Evolutionary conservation across 352 stramenopile genomes (phyloP).

Genomic region (Phytopythium vexans): DNA sequence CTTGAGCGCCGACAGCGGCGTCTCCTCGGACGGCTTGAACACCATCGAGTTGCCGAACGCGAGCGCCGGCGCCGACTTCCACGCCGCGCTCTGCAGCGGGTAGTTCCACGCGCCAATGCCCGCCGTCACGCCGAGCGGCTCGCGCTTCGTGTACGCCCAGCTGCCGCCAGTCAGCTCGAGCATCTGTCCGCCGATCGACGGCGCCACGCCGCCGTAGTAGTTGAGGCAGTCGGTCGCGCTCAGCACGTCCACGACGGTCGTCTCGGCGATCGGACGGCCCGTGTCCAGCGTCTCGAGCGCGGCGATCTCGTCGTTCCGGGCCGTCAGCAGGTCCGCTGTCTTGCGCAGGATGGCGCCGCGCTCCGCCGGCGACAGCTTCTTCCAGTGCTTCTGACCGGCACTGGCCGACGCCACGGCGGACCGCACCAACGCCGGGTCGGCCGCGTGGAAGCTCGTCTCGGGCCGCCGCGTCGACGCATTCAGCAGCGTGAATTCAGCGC

Average conservation of each 20-base stretch:
- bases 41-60: slow-evolving; percentile 90
- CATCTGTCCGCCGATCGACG: slow-evolving; percentile 67
- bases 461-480: slow-evolving; percentile 47
- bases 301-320: slow-evolving; percentile 61
- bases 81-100: slow-evolving; percentile 71
- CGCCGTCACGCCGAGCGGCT: slow-evolving; percentile 68
- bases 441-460: slow-evolving; percentile 51
- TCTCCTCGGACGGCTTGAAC: slow-evolving; percentile 91
- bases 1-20: slow-evolving; percentile 66
- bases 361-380: slow-evolving; percentile 47
- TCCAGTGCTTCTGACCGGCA: slow-evolving; percentile 63
- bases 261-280: slow-evolving; percentile 73
- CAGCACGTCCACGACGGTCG: slow-evolving; percentile 57
- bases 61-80: slow-evolving; percentile 79
- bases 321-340: slow-evolving; percentile 56
- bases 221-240: slow-evolving; percentile 77
- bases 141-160: slow-evolving; percentile 75
- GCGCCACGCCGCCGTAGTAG: slow-evolving; percentile 68
- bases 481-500: slow-evolving; percentile 44
- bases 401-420: slow-evolving; percentile 39
- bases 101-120: slow-evolving; percentile 87
- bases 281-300: slow-evolving; percentile 78
- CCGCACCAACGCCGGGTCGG: slow-evolving; percentile 43
- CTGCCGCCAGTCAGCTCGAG: slow-evolving; percentile 58
- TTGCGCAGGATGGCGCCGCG: slow-evolving; percentile 63